A percentile compares a stretch with the other conserved stretches of the same genome.
phyloP scores from a whole-genome alignment of 345 rosid species.

The Boechera divaricarpa region DNA sequence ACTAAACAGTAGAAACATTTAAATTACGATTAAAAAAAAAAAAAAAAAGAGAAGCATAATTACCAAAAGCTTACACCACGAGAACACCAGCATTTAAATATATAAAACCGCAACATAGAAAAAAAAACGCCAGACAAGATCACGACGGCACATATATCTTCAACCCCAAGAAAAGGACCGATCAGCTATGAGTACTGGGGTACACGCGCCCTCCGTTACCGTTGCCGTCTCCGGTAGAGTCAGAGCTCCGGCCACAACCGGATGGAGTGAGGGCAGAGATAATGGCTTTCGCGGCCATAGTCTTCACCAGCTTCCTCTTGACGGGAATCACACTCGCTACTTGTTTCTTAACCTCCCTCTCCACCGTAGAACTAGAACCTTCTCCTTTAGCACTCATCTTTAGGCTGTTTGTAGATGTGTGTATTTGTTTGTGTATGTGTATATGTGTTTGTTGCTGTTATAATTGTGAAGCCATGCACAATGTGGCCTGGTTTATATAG shows the following conservation, averaged over 20 bases:
- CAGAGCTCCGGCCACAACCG: slow-evolving; percentile 16
- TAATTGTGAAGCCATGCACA: background rate
- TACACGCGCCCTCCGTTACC: slow-evolving; percentile 21
- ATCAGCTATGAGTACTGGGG: slow-evolving; percentile 21
- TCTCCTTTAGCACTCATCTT: slow-evolving; percentile 39
- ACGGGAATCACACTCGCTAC: slow-evolving; percentile 43
- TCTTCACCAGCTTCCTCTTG: slow-evolving; percentile 39
- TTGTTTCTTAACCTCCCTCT: slow-evolving; percentile 33
- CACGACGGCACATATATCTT: background rate
- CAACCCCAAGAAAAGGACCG: slow-evolving; percentile 11
- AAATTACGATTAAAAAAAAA: background rate
- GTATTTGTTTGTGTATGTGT: background rate
- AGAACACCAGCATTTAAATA: background rate
- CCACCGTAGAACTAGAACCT: slow-evolving; percentile 1
- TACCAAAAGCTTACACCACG: background rate
- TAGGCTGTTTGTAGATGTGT: background rate
- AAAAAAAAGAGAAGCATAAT: background rate
- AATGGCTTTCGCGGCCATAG: slow-evolving; percentile 35
- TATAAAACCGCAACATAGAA: background rate
- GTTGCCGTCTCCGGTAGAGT: slow-evolving; percentile 7
- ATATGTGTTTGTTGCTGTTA: background rate
- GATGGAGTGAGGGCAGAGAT: slow-evolving; percentile 29
- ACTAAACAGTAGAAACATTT: slow-evolving; percentile 3
- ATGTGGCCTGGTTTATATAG: slow-evolving; percentile 19
- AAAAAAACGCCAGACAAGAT: background rate